A percentile compares a stretch with the other conserved stretches of the same genome.
Conservation (phyloP, 2,329 filamentous ascomycete species). For the Fusarium dlaminii region DNA sequence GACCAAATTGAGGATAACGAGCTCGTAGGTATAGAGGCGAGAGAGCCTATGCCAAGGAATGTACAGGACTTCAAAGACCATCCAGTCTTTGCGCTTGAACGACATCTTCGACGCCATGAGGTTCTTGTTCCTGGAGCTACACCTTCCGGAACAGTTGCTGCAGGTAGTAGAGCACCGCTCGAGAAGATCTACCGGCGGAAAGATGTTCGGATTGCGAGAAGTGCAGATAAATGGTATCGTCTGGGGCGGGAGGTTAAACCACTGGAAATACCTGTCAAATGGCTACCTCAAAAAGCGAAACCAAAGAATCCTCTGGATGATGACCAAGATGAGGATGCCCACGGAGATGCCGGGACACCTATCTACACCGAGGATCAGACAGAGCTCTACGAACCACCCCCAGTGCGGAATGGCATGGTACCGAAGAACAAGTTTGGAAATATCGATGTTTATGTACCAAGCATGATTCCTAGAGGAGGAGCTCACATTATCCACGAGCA, state of each 20-base stretch:
- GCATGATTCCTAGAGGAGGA: conserved; percentile 87
- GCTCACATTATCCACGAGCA: conserved; percentile 72
- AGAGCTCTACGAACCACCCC: conserved; percentile 77
- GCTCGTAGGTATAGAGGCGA: conserved; percentile 73
- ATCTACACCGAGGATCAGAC: conserved; percentile 73
- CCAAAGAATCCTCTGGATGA: conserved; percentile 40
- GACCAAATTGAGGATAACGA: conserved; percentile 88
- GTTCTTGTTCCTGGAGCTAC: conserved; percentile 77
- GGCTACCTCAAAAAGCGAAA: conserved; percentile 63
- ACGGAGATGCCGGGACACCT: conserved; percentile 59
- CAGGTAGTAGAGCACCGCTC: conserved; percentile 68
- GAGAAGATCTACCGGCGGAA: conserved; percentile 84
- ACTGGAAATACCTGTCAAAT: conserved; percentile 85
- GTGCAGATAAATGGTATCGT: conserved; percentile 90
- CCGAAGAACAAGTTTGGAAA: conserved; percentile 96
- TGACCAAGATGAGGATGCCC: conserved; percentile 42
- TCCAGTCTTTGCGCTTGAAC: conserved; percentile 82
- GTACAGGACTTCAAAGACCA: conserved; percentile 89
- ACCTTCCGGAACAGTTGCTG: conserved; percentile 79
- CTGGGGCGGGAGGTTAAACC: conserved; percentile 81
- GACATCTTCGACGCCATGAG: conserved; percentile 85
- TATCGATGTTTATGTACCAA: conserved; percentile 90
- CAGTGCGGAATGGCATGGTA: conserved; percentile 77
- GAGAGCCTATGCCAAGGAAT: conserved; percentile 86
- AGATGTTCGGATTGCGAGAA: conserved; percentile 82